Evolutionary conservation across 75 land plant genomes (phyloP).

Genomic region (Sequoia sempervirens): DNA sequence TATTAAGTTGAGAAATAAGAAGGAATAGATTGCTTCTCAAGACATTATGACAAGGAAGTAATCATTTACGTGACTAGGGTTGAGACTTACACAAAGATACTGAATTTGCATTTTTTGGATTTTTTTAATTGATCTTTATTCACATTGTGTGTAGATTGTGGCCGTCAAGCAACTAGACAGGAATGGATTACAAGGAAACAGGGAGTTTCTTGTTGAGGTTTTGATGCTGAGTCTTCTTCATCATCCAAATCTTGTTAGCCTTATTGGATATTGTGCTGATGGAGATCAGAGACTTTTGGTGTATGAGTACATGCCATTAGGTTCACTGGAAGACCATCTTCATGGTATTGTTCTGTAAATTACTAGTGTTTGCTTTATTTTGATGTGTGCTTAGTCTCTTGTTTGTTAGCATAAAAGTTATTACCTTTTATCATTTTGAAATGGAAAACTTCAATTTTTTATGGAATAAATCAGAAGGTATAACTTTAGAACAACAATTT

Average conservation of each 20-base stretch:
- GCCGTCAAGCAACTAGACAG: constrained; percentile 39
- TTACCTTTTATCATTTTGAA: constrained; percentile 15
- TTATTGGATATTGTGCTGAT: constrained; percentile 28
- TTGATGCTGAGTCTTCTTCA: constrained; percentile 42
- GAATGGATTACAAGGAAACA: constrained; percentile 36
- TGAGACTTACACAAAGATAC: not conserved
- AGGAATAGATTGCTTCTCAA: not conserved
- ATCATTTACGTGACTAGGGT: not conserved
- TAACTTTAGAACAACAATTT: constrained; percentile 26
- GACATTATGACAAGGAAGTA: not conserved
- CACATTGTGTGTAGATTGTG: constrained; percentile 19
- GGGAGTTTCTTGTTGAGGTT: constrained; percentile 37
- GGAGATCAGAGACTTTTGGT: constrained; percentile 25
- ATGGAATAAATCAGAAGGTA: constrained; percentile 18
- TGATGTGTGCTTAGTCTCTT: too few relatives aligned
- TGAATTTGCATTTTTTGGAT: not conserved
- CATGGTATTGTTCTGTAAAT: constrained; percentile 15
- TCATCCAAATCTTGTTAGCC: constrained; percentile 26
- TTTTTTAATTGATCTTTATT: not conserved
- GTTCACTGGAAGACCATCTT: constrained; percentile 38
- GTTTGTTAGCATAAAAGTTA: constrained; percentile 9
- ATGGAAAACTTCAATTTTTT: constrained; percentile 23
- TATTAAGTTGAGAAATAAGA: not conserved
- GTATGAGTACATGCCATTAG: constrained; percentile 29
- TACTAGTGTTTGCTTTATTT: not conserved